Evolutionary conservation across 2,329 filamentous ascomycete species (phyloP), one percentile per base, ranked within the genome.

Genomic region (Alternaria longipes): DNA sequence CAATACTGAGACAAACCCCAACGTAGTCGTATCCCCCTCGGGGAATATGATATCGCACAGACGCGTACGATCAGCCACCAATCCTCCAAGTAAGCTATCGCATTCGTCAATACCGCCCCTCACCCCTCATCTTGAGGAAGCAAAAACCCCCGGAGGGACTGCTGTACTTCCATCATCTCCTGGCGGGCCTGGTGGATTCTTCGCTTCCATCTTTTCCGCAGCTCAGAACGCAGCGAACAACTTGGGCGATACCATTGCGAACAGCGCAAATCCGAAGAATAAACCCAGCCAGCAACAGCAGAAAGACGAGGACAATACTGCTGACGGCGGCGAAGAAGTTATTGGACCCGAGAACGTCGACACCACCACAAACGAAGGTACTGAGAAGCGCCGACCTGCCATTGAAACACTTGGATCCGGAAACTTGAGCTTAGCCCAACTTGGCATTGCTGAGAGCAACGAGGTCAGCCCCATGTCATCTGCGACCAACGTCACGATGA

Each of bases 181-280:
- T 32, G 66, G 65, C 7, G 67, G 93, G 0, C 79, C 79, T 40
- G 69, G 67, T 14, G 67, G 93, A 1, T 98, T 99, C 82, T 98
- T 99, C 80, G 97, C 93, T 5, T 94, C 92, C 26, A 91, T 99
- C 74, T 88, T 99, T 66, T 94, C 93, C 41, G 94, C 91, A 46
- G 95, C 95, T 18, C 94, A 98, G 79, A 97, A 91, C 85, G 94
- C 94, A 44, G 93, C 94, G 14, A 93, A 83, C 66, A 89, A 87
- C 18, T 78, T 94, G 5, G 92, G 86, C 68, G 92, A 86, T 65
- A 92, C 89, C 49, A 90, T 97, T 47, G 87, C 88, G 50, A 94
- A 89, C 75, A 86, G 85, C 4, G 82, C 80, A 34, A 81, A 85
- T 30, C 63, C 71, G 8, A 85, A 86, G 52, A 85, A 81, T 83